Conservation (phyloP, 139 green algal species). For the Tetratostichococcus sp. region DNA sequence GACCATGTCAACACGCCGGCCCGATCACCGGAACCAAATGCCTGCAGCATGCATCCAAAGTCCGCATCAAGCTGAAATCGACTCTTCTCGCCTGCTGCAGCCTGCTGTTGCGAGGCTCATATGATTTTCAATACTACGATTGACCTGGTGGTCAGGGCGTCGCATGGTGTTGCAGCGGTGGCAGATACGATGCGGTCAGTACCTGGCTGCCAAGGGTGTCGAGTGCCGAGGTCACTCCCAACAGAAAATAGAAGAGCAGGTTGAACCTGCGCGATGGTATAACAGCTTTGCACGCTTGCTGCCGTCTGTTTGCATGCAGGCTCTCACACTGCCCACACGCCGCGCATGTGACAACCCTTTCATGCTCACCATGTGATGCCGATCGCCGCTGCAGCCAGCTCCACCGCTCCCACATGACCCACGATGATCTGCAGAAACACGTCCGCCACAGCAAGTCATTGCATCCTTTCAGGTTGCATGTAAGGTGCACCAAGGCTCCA, state of each 20-base stretch:
- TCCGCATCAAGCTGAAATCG: too few species aligned
- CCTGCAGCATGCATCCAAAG: slow-evolving; percentile 1
- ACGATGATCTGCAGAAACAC: neutral
- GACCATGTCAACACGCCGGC: slow-evolving; percentile 18
- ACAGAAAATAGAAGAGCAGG: slow-evolving; percentile 5
- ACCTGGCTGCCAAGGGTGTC: slow-evolving; percentile 22
- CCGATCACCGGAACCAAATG: slow-evolving; percentile 15
- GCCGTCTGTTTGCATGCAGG: neutral
- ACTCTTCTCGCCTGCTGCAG: too few species aligned
- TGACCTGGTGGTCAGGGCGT: too few species aligned
- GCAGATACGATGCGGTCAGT: neutral
- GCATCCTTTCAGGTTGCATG: too few species aligned
- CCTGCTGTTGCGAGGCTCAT: too few species aligned
- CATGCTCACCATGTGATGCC: neutral
- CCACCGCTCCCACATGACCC: neutral
- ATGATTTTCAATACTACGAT: too few species aligned
- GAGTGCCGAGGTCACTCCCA: slow-evolving; percentile 2
- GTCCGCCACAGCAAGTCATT: too few species aligned
- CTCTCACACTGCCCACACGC: neutral
- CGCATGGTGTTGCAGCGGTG: neutral
- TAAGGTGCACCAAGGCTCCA: too few species aligned
- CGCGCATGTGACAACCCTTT: too few species aligned
- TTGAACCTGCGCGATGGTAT: slow-evolving; percentile 4
- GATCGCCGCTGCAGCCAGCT: neutral
- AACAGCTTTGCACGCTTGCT: neutral